Base-by-base conservation (phyloP, 495 filamentous ascomycete genomes). In the Hypomontagnella submonticulosa region DNA sequence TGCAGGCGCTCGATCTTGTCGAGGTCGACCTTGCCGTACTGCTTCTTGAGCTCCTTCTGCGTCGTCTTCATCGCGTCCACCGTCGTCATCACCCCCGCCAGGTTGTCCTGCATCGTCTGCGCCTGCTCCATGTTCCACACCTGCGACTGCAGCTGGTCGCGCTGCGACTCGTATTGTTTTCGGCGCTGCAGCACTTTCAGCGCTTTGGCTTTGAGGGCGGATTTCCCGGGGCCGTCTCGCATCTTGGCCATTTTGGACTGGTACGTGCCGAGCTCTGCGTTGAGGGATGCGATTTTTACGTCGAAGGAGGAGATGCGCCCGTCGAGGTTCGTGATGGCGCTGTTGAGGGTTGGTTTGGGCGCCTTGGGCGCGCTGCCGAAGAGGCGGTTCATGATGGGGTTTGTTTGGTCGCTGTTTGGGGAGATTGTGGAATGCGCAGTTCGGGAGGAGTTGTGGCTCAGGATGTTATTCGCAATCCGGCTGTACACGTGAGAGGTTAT, bases 91-190 rank as follows among this genome's bases (percentile, higher is more conserved):
- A 96, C 93, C 76, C 98, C 97, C 74, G 97, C 96, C 33, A 99
- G 87, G 70, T 99, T 98, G 77, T 98, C 95, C 79, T 95, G 93
- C 96, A 99, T 98, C 84, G 96, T 97, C 75, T 91, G 90, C 4
- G 95, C 95, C 74, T 98, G 95, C 76, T 98, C 93, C 93, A 99
- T 97, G 80, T 98, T 99, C 95, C 95, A 98, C 10, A 90, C 90
- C 76, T 98, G 95, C 67, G 90, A 87, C 76, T 96, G 92, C 54
- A 98, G 88, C 78, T 99, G 93, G 67, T 98, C 94, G 13, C 93
- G 90, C 80, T 99, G 94, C 8, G 83, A 80, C 76, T 99, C 95
- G 85, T 97, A 97, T 78, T 94, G 89, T 73, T 96, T 97, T 30
- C 96, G 90, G n/a, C 92, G 90, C 77, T 97, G 93, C 1, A 98